A percentile compares a stretch with the other conserved stretches of the same genome.
These are phyloP conservation scores for Lagenidium sp. DNA, from an alignment of 352 stramenopile species.

Conservation along the genomic window DNA sequence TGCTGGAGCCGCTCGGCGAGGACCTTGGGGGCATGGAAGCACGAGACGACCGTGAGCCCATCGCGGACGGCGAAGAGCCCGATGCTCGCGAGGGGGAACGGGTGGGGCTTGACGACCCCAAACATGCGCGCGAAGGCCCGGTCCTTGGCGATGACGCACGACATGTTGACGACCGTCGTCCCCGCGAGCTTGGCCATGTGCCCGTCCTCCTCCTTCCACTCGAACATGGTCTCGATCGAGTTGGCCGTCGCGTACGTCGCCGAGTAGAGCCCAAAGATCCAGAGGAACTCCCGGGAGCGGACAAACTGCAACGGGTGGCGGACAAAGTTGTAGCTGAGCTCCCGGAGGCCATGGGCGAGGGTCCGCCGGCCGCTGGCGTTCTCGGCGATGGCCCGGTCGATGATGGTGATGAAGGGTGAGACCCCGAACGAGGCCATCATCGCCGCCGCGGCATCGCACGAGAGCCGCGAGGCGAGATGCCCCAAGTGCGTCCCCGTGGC, in stretches of 20 bases:
- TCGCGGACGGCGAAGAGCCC: conserved; percentile 48
- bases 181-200: conserved; percentile 34
- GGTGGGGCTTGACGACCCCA: conserved; percentile 26
- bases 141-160: conserved; percentile 47
- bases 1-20: conserved; percentile 22
- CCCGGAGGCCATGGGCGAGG: conserved; percentile 21
- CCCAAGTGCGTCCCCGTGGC: too few species aligned
- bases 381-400: conserved; percentile 44
- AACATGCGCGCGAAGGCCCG: conserved; percentile 64
- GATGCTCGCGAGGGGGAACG: conserved; percentile 34
- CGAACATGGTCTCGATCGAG: conserved; percentile 34
- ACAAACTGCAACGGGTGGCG: conserved; percentile 38
- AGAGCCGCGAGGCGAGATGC: conserved; percentile 13
- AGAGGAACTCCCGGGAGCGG: conserved; percentile 35
- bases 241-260: conserved; percentile 59
- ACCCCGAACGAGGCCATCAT: conserved; percentile 24
- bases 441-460: conserved; percentile 17
- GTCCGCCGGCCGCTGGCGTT: conserved; percentile 30
- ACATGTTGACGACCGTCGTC: conserved; percentile 54
- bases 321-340: conserved; percentile 22
- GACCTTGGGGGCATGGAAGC: conserved; percentile 36
- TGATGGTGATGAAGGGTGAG: conserved; percentile 36
- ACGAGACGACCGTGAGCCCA: conserved; percentile 39
- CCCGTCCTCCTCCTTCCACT: conserved; percentile 23
- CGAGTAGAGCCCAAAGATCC: conserved; percentile 53